These are phyloP conservation scores for Hygrocybe coccinea DNA, from an alignment of 768 basidiomycete genomes.

Conservation along the genomic window DNA sequence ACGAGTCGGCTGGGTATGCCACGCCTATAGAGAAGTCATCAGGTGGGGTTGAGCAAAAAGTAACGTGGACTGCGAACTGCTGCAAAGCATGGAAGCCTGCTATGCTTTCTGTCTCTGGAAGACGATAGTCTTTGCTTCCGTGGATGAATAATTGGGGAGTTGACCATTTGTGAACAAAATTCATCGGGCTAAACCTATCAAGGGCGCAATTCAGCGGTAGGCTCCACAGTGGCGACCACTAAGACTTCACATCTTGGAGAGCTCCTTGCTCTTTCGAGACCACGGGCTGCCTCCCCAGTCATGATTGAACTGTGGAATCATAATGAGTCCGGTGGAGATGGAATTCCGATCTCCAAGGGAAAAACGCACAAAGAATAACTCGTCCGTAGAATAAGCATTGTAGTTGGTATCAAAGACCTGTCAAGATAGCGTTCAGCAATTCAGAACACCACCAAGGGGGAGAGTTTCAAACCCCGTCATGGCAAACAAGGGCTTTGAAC, in stretches of 20 bases:
- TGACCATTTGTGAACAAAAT: conserved; percentile 79
- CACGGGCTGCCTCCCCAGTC: conserved; percentile 84
- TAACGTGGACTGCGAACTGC: conserved; percentile 48
- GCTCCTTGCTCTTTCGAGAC: conserved; percentile 51
- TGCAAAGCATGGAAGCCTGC: conserved; percentile 81
- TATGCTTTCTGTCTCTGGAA: conserved; percentile 82
- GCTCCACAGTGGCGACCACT: neutral
- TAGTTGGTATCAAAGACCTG: conserved; percentile 73
- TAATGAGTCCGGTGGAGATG: neutral
- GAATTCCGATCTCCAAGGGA: neutral
- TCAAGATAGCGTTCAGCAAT: neutral
- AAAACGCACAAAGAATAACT: conserved; percentile 84
- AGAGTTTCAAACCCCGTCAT: conserved; percentile 67
- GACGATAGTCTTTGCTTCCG: conserved; percentile 81
- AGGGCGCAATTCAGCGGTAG: neutral
- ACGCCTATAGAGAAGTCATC: conserved; percentile 37
- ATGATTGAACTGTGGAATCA: conserved; percentile 61
- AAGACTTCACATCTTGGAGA: conserved; percentile 50
- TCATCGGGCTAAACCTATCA: conserved; percentile 67
- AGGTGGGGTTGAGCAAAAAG: neutral
- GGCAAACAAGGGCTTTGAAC: conserved; percentile 89
- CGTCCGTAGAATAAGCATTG: conserved; percentile 87
- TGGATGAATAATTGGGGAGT: conserved; percentile 85
- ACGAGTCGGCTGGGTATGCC: conserved; percentile 72
- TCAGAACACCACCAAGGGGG: neutral